phyloP scores from a whole-genome alignment of 225 moss, liverwort and hornwort species.

The Pseudoscleropodium purum region DNA sequence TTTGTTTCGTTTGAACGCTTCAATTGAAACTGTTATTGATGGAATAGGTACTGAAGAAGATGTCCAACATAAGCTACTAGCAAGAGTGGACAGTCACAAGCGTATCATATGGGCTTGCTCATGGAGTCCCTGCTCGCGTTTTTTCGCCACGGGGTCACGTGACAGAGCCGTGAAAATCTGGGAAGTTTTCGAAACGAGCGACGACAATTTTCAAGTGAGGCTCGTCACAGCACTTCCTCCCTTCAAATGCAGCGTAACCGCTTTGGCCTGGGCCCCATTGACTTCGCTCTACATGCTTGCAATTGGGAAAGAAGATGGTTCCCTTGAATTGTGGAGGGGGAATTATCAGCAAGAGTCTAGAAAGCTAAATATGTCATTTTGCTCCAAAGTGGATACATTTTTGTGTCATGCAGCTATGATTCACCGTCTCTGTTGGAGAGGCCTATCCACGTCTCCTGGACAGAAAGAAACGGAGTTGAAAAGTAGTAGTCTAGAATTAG shows the following conservation, averaged over 20 bases:
- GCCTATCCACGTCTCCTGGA: background rate
- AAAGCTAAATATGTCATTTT: constrained; percentile 33
- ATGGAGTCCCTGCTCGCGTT: constrained; percentile 76
- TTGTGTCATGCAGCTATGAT: constrained; percentile 66
- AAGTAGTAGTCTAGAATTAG: background rate
- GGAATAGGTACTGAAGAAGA: constrained; percentile 19
- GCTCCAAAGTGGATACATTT: constrained; percentile 33
- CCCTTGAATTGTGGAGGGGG: constrained; percentile 71
- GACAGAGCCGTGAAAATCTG: constrained; percentile 79
- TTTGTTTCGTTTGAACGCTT: background rate
- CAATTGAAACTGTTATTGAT: background rate
- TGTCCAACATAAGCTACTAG: constrained; percentile 45
- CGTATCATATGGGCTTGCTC: constrained; percentile 94
- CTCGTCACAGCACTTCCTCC: constrained; percentile 40
- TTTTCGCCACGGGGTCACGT: constrained; percentile 85
- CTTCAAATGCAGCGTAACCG: constrained; percentile 67
- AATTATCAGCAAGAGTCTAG: background rate
- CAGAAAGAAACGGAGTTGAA: constrained; percentile 1
- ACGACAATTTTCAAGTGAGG: constrained; percentile 27
- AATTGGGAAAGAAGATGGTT: constrained; percentile 85
- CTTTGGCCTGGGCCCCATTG: constrained; percentile 74
- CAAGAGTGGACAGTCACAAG: constrained; percentile 81
- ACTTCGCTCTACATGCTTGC: constrained; percentile 37
- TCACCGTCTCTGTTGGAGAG: constrained; percentile 71
- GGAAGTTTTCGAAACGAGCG: constrained; percentile 33